Evolutionary conservation across 306 rosid species (phyloP).

Genomic region (Vachellia pachyceras): DNA sequence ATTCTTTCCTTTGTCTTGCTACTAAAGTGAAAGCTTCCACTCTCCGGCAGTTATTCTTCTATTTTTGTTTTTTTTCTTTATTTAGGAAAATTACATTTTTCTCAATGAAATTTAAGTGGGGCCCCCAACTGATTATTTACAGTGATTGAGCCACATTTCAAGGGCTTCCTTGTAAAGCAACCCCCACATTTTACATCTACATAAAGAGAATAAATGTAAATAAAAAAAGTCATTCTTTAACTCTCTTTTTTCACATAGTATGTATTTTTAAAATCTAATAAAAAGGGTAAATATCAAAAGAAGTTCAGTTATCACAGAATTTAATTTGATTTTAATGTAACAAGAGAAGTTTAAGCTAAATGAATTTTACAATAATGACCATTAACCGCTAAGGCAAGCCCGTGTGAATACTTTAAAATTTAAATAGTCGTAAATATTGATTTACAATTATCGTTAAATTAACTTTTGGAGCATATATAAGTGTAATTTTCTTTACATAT

Average conservation of each 20-base stretch:
- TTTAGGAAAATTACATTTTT: no score
- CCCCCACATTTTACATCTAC: neutral
- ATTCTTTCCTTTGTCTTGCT: constrained; percentile 90
- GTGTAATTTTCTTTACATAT: neutral
- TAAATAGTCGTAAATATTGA: no score
- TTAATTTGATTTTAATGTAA: no score
- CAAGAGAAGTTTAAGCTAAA: neutral
- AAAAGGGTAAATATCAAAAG: neutral
- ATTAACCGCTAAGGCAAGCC: neutral
- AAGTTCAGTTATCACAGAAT: neutral
- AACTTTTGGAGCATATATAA: no score
- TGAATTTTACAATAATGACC: no score
- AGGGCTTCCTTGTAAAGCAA: constrained; percentile 23
- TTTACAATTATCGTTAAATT: no score
- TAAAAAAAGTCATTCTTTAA: no score
- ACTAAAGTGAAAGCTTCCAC: constrained; percentile 59
- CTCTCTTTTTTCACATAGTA: no score
- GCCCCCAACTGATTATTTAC: constrained; percentile 16
- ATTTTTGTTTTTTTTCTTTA: constrained; percentile 22
- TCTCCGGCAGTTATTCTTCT: constrained; percentile 67
- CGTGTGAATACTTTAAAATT: no score
- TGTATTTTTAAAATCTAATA: no score
- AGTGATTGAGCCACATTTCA: constrained; percentile 22
- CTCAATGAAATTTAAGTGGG: constrained; percentile 30
- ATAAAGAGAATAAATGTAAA: no score